Evolutionary conservation across 2,329 filamentous ascomycete genomes (phyloP).

Genomic region (Arthrobotrys conoides): DNA sequence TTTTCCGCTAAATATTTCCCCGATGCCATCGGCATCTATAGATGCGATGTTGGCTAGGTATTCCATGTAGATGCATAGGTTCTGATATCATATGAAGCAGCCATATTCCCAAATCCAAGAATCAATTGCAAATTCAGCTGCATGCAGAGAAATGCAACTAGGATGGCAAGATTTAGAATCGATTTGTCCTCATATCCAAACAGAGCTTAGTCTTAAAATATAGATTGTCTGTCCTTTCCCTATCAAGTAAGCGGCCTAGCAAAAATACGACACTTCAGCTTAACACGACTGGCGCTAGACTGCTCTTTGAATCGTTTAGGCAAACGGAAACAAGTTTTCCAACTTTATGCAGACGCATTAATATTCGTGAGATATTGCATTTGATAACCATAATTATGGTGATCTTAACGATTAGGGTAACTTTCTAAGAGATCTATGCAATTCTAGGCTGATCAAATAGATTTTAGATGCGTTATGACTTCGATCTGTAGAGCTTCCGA

Average conservation of each 20-base stretch:
- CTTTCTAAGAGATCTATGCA: slow-evolving; percentile 8
- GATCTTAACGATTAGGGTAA: not conserved
- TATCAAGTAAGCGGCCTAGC: not conserved
- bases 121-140: slow-evolving; percentile 1
- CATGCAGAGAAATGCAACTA: not conserved
- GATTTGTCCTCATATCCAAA: not conserved
- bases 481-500: not conserved
- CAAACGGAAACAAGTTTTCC: slow-evolving; percentile 14
- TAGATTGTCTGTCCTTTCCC: not conserved
- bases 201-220: not conserved
- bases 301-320: not conserved
- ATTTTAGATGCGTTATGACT: not conserved
- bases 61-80: slow-evolving; percentile 5
- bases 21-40: not conserved
- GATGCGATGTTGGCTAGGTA: not conserved
- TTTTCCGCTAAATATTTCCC: slow-evolving; percentile 21
- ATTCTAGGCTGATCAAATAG: not conserved
- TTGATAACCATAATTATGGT: not conserved
- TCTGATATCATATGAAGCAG: slow-evolving; percentile 13
- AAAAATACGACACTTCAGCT: slow-evolving; percentile 8
- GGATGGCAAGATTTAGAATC: not conserved
- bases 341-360: not conserved
- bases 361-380: not conserved
- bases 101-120: not conserved
- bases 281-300: too few relatives aligned